Conservation (phyloP, 306 rosid genomes). For the Quercus ilex region DNA sequence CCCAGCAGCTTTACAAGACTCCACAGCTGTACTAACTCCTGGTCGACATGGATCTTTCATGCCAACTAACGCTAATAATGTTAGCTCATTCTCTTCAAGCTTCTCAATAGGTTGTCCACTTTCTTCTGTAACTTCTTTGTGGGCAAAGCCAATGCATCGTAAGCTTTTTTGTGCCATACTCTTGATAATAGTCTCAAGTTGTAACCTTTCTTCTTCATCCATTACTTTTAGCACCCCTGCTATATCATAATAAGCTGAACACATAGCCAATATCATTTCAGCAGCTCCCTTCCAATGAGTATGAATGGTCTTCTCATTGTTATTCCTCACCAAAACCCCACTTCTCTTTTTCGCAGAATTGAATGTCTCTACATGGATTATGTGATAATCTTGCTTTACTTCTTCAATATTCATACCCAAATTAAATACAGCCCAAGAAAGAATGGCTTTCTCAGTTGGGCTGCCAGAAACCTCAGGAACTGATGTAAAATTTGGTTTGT, state of each 20-base stretch:
- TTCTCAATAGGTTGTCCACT: not conserved
- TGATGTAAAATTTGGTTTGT: not conserved
- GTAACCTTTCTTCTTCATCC: constrained; percentile 7
- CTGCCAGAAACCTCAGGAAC: constrained; percentile 21
- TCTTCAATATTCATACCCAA: constrained; percentile 20
- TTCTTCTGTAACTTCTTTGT: not conserved
- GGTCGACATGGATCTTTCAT: constrained; percentile 23
- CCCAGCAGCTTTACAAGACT: constrained; percentile 25
- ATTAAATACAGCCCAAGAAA: constrained; percentile 15
- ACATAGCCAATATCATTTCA: constrained; percentile 20
- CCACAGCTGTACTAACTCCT: constrained; percentile 19
- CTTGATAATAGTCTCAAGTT: not conserved
- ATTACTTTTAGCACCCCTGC: constrained; percentile 11
- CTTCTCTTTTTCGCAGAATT: constrained; percentile 27
- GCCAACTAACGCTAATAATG: constrained; percentile 17
- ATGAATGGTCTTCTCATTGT: not conserved
- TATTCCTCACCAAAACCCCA: constrained; percentile 7
- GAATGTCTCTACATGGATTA: constrained; percentile 22
- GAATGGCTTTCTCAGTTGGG: constrained; percentile 26
- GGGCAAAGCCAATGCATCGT: constrained; percentile 26
- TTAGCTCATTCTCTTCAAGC: constrained; percentile 16
- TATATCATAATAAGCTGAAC: constrained; percentile 15
- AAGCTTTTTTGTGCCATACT: constrained; percentile 28
- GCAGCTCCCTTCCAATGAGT: constrained; percentile 32
- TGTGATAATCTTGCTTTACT: constrained; percentile 16